Conservation (phyloP, 2,329 filamentous ascomycete species). For the Beauveria asiatica region DNA sequence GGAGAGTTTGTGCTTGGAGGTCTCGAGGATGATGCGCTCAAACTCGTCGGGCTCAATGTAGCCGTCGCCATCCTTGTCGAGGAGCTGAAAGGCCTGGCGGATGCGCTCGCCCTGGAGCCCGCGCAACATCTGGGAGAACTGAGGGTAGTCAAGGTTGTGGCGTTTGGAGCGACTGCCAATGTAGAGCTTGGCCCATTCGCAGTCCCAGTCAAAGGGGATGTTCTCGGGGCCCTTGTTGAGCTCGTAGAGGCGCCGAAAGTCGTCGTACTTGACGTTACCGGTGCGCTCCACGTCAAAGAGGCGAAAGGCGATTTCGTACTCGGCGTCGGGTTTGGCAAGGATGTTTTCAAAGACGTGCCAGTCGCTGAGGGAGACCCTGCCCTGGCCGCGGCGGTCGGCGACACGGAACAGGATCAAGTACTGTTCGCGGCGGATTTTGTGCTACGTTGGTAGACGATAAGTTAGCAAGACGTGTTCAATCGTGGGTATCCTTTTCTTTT, state of each 20-base stretch:
- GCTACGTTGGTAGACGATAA: slow-evolving; percentile 43
- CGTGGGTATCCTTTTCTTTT: background rate
- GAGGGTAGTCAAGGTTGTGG: slow-evolving; percentile 86
- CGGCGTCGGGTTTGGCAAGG: slow-evolving; percentile 86
- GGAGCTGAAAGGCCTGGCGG: slow-evolving; percentile 84
- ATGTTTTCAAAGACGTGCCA: slow-evolving; percentile 94
- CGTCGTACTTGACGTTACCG: slow-evolving; percentile 81
- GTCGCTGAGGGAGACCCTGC: slow-evolving; percentile 70
- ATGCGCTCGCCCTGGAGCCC: slow-evolving; percentile 94
- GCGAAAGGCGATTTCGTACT: slow-evolving; percentile 97
- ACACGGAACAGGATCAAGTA: slow-evolving; percentile 90
- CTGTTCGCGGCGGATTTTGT: slow-evolving; percentile 95
- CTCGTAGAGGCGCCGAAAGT: slow-evolving; percentile 79
- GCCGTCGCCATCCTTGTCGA: slow-evolving; percentile 86
- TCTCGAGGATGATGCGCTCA: slow-evolving; percentile 91
- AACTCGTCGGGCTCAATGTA: slow-evolving; percentile 96
- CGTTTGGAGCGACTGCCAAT: slow-evolving; percentile 80
- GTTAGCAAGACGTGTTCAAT: slow-evolving; percentile 13
- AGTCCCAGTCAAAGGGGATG: slow-evolving; percentile 95
- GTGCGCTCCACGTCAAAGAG: slow-evolving; percentile 83
- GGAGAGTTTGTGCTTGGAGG: slow-evolving; percentile 89
- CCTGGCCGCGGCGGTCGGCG: slow-evolving; percentile 68
- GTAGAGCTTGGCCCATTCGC: slow-evolving; percentile 92
- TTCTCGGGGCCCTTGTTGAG: slow-evolving; percentile 76
- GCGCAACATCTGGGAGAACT: slow-evolving; percentile 97